Evolutionary conservation across 495 filamentous ascomycete species (phyloP).

Genomic region (Rostrohypoxylon terebratum): DNA sequence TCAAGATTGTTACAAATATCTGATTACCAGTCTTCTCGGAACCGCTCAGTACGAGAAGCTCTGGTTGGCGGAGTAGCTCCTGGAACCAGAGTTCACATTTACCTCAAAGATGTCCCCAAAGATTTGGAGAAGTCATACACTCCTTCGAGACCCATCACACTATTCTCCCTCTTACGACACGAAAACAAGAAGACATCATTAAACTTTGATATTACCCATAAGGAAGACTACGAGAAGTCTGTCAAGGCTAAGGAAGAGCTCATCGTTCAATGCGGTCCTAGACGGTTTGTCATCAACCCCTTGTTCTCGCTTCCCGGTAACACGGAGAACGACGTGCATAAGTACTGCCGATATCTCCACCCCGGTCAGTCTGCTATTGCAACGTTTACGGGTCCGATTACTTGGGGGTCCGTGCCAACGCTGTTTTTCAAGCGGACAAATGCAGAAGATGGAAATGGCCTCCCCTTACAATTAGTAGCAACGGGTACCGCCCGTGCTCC

Average conservation of each 20-base stretch:
- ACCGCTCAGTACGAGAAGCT: conserved; percentile 78
- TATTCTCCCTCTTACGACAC: conserved; percentile 90
- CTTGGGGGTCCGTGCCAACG: conserved; percentile 89
- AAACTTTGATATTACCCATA: conserved; percentile 87
- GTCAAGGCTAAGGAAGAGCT: conserved; percentile 91
- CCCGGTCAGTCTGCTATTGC: conserved; percentile 92
- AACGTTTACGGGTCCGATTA: conserved; percentile 88
- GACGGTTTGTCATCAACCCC: conserved; percentile 87
- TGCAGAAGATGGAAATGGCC: conserved; percentile 42
- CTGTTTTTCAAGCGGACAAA: conserved; percentile 80
- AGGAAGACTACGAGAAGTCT: conserved; percentile 73
- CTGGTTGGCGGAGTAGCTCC: conserved; percentile 85
- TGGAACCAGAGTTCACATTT: conserved; percentile 82
- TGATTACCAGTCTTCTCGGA: conserved; percentile 85
- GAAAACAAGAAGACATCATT: conserved; percentile 92
- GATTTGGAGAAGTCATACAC: conserved; percentile 65
- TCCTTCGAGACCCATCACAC: conserved; percentile 69
- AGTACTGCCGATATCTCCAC: conserved; percentile 93
- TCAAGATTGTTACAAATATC: conserved; percentile 81
- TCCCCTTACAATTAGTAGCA: conserved; percentile 75
- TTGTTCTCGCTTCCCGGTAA: conserved; percentile 86
- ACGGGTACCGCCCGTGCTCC: conserved; percentile 87
- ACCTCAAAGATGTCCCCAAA: conserved; percentile 78
- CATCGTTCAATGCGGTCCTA: conserved; percentile 87
- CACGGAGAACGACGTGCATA: conserved; percentile 95